phyloP scores from a whole-genome alignment of 768 basidiomycete species.

The Kwoniella mangroviensis region DNA sequence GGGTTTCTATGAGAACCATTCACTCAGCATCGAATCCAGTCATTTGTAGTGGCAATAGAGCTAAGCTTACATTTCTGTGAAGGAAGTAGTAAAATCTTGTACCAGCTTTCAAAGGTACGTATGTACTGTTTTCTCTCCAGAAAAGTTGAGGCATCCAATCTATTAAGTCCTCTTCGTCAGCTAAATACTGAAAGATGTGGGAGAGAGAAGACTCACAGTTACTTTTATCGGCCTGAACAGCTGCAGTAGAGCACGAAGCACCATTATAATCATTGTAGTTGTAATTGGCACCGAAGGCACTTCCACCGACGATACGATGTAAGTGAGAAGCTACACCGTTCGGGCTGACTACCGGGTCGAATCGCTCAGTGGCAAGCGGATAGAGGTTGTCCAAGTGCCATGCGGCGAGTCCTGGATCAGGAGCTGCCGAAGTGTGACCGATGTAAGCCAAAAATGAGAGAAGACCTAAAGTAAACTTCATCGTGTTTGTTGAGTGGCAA shows the following conservation, averaged over 20 bases:
- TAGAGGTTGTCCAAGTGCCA: conserved; percentile 35
- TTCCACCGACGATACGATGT: conserved; percentile 38
- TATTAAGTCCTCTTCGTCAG: neutral
- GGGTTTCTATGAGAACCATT: conserved; percentile 8
- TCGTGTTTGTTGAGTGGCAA: neutral
- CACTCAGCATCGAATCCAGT: neutral
- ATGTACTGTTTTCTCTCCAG: conserved; percentile 31
- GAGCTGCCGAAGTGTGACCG: conserved; percentile 4
- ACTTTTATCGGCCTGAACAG: conserved; percentile 39
- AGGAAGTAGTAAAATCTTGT: conserved; percentile 53
- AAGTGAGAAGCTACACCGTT: conserved; percentile 32
- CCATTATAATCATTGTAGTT: conserved; percentile 22
- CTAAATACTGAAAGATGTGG: neutral
- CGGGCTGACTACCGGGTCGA: conserved; percentile 41
- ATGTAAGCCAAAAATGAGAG: neutral
- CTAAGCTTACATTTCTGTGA: conserved; percentile 28
- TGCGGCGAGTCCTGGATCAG: conserved; percentile 23
- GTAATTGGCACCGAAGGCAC: conserved; percentile 38
- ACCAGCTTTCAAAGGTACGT: conserved; percentile 24
- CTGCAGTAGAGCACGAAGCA: conserved; percentile 33
- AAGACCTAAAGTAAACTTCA: conserved; percentile 10
- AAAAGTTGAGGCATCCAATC: conserved; percentile 34
- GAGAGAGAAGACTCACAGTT: conserved; percentile 22
- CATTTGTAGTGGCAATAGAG: neutral
- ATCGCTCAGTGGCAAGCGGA: conserved; percentile 29